These are phyloP conservation scores for Argentina anserina DNA, from an alignment of 306 rosid genomes.

Conservation along the genomic window DNA sequence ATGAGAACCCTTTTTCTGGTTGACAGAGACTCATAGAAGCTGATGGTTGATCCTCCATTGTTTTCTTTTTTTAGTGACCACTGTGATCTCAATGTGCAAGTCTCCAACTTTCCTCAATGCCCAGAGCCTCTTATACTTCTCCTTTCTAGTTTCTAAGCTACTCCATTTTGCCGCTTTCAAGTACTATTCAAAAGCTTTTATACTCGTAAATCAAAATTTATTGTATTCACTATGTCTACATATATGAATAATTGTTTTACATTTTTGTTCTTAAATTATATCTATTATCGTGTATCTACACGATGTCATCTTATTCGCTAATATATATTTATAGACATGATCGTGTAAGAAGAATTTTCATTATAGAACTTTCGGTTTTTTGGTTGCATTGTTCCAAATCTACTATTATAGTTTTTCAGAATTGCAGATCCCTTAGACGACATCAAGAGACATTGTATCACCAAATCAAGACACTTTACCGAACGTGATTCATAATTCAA, in stretches of 20 bases:
- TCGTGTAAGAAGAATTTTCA: no score
- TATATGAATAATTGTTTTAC: no score
- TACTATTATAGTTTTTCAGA: background rate
- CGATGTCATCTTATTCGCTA: no score
- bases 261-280: no score
- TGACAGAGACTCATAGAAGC: slow-evolving; percentile 38
- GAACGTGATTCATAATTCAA: background rate
- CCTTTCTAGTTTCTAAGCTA: background rate
- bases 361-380: no score
- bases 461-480: background rate
- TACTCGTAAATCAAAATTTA: no score
- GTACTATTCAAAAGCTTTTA: no score
- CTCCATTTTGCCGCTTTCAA: background rate
- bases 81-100: background rate
- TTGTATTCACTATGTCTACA: no score
- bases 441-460: background rate
- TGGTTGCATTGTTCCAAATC: no score
- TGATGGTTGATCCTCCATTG: slow-evolving; percentile 16
- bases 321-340: no score
- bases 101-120: background rate
- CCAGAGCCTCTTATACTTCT: background rate
- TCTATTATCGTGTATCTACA: no score
- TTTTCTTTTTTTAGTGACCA: background rate
- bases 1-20: slow-evolving; percentile 40
- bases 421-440: background rate